phyloP scores from a whole-genome alignment of 768 basidiomycete genomes.

The Rhodotorula paludigena region DNA sequence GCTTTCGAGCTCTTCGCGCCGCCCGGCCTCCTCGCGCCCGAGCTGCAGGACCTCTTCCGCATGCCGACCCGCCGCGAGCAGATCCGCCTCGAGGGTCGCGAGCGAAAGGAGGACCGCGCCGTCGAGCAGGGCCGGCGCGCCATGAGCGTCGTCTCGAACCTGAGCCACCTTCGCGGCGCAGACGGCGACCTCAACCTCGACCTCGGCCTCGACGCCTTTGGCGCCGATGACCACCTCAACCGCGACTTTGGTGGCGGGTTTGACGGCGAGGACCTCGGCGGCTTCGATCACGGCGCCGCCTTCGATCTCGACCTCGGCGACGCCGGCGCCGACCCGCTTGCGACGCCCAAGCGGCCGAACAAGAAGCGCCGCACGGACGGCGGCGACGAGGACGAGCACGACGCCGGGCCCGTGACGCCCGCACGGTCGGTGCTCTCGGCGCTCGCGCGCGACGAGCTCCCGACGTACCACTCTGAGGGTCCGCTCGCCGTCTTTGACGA shows the following conservation, averaged over 20 bases:
- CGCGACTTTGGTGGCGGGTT: conserved; percentile 19
- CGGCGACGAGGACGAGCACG: conserved; percentile 2
- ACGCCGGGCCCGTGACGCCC: neutral
- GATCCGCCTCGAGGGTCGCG: conserved; percentile 23
- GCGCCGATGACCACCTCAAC: conserved; percentile 9
- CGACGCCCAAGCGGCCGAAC: conserved; percentile 11
- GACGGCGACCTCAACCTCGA: neutral
- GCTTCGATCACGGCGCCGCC: conserved; percentile 22
- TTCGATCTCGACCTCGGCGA: conserved; percentile 21
- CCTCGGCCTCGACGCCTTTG: conserved; percentile 5
- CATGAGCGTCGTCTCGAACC: conserved; percentile 22
- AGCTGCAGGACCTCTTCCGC: conserved; percentile 77
- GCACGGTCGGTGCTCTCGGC: conserved; percentile 12
- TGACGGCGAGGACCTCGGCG: conserved; percentile 34
- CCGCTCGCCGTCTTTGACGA: conserved; percentile 50
- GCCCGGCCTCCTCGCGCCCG: conserved; percentile 66
- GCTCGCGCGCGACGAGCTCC: conserved; percentile 11
- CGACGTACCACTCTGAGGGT: conserved; percentile 29
- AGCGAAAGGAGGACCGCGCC: conserved; percentile 4
- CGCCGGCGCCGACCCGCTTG: conserved; percentile 7
- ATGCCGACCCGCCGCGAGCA: conserved; percentile 46
- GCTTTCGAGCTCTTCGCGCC: conserved; percentile 70
- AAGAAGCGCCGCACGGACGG: conserved; percentile 30
- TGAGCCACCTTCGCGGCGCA: conserved; percentile 8
- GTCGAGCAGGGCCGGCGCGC: conserved; percentile 31